Evolutionary conservation across 805 yeast genomes (phyloP).

Genomic region (Cyberlindnera japonica): DNA sequence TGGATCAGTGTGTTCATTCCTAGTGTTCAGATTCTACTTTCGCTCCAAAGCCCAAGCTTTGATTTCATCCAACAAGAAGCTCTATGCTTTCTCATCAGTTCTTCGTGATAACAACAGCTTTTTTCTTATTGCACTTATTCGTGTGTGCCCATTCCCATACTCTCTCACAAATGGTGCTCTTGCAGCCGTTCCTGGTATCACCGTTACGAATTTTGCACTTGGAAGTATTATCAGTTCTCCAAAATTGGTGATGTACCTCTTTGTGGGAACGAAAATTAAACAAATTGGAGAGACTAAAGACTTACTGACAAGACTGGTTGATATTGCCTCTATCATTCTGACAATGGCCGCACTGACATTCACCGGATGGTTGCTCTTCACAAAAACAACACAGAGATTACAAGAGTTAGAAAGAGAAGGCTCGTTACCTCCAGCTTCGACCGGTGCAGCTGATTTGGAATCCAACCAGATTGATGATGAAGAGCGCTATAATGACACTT

Average conservation of each 20-base stretch:
- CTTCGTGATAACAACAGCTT: conserved; percentile 68
- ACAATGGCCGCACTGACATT: conserved; percentile 51
- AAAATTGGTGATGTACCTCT: conserved; percentile 69
- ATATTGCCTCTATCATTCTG: conserved; percentile 54
- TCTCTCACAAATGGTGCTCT: conserved; percentile 90
- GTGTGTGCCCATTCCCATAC: conserved; percentile 91
- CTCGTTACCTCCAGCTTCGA: conserved; percentile 5
- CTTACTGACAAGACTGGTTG: conserved; percentile 50
- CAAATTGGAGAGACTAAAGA: conserved; percentile 61
- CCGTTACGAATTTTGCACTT: conserved; percentile 54
- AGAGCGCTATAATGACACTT: conserved; percentile 9
- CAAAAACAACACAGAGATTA: conserved; percentile 40
- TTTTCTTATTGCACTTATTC: conserved; percentile 61
- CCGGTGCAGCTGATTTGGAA: conserved; percentile 18
- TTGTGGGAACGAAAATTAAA: conserved; percentile 72
- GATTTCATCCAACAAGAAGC: conserved; percentile 56
- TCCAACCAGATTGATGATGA: conserved; percentile 13
- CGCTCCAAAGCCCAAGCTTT: conserved; percentile 54
- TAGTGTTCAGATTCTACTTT: conserved; percentile 59
- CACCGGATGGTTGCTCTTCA: conserved; percentile 68
- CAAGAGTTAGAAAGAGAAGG: conserved; percentile 28
- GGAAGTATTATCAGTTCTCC: conserved; percentile 82
- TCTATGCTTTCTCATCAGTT: conserved; percentile 72
- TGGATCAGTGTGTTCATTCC: conserved; percentile 76
- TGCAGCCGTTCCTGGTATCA: conserved; percentile 79